Evolutionary conservation across 176 grass and related monocot genomes (phyloP).

Genomic region (Pontederia crassipes): DNA sequence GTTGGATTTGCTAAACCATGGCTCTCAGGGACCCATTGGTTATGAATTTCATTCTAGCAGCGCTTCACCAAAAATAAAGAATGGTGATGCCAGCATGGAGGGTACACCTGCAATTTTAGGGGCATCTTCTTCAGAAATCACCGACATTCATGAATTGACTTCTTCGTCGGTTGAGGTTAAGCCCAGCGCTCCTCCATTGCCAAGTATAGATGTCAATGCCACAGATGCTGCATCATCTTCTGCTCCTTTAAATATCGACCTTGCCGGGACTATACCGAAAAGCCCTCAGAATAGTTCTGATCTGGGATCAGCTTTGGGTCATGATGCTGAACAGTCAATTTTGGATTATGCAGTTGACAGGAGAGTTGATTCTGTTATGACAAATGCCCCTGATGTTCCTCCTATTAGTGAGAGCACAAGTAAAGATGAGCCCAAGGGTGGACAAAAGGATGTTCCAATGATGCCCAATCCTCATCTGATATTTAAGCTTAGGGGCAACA

Average conservation of each 20-base stretch:
- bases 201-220: slow-evolving; percentile 35
- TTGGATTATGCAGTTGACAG: slow-evolving; percentile 39
- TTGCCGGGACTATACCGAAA: slow-evolving; percentile 30
- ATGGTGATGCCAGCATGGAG: slow-evolving; percentile 14
- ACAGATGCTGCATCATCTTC: slow-evolving; percentile 23
- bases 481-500: slow-evolving; percentile 31
- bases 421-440: slow-evolving; percentile 34
- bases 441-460: slow-evolving; percentile 28
- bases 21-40: slow-evolving; percentile 24
- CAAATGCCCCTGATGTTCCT: slow-evolving; percentile 24
- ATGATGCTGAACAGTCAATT: slow-evolving; percentile 33
- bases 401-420: slow-evolving; percentile 22
- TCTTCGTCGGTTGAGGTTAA: slow-evolving; percentile 28
- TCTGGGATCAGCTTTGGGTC: slow-evolving; percentile 30
- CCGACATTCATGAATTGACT: slow-evolving; percentile 29
- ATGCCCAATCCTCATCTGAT: slow-evolving; percentile 35
- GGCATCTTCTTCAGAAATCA: slow-evolving; percentile 20
- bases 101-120: slow-evolving; percentile 18
- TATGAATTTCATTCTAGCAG: slow-evolving; percentile 29
- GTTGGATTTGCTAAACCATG: slow-evolving; percentile 12
- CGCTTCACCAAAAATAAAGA: slow-evolving; percentile 23
- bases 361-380: slow-evolving; percentile 29
- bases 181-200: slow-evolving; percentile 29
- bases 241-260: slow-evolving; percentile 35
- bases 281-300: slow-evolving; percentile 32